Base-by-base conservation (phyloP, 1,139 yeast genomes). In the Nakaseomyces delphensis region DNA sequence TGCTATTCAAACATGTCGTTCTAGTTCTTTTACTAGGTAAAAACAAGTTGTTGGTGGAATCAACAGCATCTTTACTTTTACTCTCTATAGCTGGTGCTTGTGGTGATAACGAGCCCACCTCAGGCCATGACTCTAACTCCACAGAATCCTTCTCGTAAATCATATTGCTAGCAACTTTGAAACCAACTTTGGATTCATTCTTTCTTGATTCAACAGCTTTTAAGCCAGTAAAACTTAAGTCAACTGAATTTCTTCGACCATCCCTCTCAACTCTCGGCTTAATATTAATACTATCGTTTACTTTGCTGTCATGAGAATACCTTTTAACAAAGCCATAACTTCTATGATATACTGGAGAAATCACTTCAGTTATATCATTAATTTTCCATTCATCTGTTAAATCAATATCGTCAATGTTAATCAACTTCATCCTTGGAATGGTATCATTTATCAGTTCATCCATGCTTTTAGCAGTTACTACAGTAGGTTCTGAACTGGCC, bases 81-180 rank as follows among this genome's bases (percentile, higher is more conserved):
- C 14, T 7, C 13, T 24, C 37, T 15, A 19, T 13, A 14, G 31
- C 5, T 4, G 31, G 11, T 14, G 16, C 9, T 6, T 5, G 31
- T 28, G 31, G 31, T 14, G 31, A 28, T 11, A 28, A 14, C 7
- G 7, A 47, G 33, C 9, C 38, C 6, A 25, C 29, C 11, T 25
- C 21, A 10, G 59, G 59, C 62, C 62, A 57, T n/a, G 52, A 49
- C 40, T 57, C 61, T 40, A 57, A 38, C 41, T 57, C 62, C 5
- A 50, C 54, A 11, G 40, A 39, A 25, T 48, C 48, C 14, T 45
- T 40, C 16, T 48, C 49, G 39, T 44, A 44, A 15, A 46, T 38
- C 33, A 46, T 41, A 15, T 36, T 39, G 27, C 38, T 31, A 11
- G 40, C 27, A 31, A 16, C 30, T 24, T 39, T 30, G 24, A 15